Evolutionary conservation across 768 basidiomycete genomes (phyloP), one percentile per base, ranked within the genome.

Genomic region (Mycena kentingensis): DNA sequence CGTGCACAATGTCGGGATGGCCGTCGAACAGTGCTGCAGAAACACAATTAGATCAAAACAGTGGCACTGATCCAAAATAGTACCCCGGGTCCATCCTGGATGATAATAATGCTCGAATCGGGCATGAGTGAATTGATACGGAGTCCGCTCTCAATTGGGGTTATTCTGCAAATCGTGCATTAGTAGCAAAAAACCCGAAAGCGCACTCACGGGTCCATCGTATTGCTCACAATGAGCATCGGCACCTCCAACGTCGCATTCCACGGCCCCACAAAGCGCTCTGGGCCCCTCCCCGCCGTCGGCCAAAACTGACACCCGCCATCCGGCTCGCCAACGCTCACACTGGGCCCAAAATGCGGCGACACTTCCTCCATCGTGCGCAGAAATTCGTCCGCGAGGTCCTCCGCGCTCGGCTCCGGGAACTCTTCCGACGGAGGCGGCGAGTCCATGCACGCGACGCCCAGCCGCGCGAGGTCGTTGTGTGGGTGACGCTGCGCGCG

Each of bases 161-260:
- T 65, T 21, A 63, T 57, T 15, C 62, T 65, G 21, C 19, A 28
- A 46, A 36, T 55, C 52, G 22, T 38, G 2, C 32, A 44, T 5
- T 4, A 19, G n/a, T 11, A 32, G 24, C 28, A 13, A n/a, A 45
- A 31, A n/a, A n/a, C n/a, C n/a, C 4, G 6, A 54, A 26, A 28
- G 16, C 21, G 11, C 21, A 51, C 39, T 15, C 16, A 59, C 55
- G 50, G 39, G 5, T 60, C 52, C 54, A 62, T 60, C 51, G 64
- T 64, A 51, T 68, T 68, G 53, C 64, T 68, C 15, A 65, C 49
- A 44, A 68, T 62, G 46, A 67, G 39, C 60, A 68, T 63, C 31
- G 64, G 64, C 45, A 55, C 60, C 32, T 60, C 53, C 18, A 68
- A 44, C 15, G 35, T 67, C 38, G 61, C 60, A 46, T 68, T 67